Percentiles rank a stretch among this genome's conserved stretches.
Conservation (phyloP, 176 grass and related monocot species). For the Raddia distichophylla region DNA sequence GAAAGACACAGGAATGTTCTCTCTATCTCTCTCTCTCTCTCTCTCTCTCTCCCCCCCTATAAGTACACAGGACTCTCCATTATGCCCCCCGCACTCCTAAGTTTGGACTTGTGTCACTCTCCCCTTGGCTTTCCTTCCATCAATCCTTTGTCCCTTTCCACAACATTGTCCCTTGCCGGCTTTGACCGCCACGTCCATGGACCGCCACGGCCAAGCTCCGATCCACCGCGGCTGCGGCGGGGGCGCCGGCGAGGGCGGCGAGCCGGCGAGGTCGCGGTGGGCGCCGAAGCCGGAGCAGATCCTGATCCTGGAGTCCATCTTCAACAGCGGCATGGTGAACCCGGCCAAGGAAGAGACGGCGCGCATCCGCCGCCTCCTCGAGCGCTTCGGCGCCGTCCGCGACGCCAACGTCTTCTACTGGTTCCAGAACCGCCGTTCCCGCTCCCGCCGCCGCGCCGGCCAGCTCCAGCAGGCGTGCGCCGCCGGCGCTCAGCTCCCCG, state of each 20-base stretch:
- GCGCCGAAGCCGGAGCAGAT: conserved; percentile 60
- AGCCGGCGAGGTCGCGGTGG: conserved; percentile 52
- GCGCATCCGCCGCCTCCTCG: conserved; percentile 49
- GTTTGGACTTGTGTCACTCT: conserved; percentile 24
- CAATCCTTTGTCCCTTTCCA: conserved; percentile 43
- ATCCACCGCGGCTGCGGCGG: not conserved
- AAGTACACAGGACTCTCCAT: conserved; percentile 40
- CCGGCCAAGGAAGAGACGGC: conserved; percentile 56
- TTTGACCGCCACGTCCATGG: conserved; percentile 51
- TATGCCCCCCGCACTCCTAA: conserved; percentile 21
- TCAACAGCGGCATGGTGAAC: conserved; percentile 68
- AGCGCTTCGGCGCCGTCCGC: conserved; percentile 55
- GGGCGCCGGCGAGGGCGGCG: not conserved
- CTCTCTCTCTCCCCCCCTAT: too few relatives aligned
- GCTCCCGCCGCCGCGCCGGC: conserved; percentile 55
- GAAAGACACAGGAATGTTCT: conserved; percentile 5
- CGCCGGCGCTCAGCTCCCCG: not conserved
- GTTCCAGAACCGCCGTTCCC: conserved; percentile 66
- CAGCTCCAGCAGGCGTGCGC: conserved; percentile 55
- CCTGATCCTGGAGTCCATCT: conserved; percentile 62
- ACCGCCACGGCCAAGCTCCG: conserved; percentile 31
- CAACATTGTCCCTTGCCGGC: not conserved
- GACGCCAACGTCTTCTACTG: conserved; percentile 67
- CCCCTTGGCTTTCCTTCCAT: conserved; percentile 33
- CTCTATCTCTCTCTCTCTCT: conserved; percentile 23